phyloP scores from a whole-genome alignment of 176 grass and related monocot genomes.

The Poa annua region DNA sequence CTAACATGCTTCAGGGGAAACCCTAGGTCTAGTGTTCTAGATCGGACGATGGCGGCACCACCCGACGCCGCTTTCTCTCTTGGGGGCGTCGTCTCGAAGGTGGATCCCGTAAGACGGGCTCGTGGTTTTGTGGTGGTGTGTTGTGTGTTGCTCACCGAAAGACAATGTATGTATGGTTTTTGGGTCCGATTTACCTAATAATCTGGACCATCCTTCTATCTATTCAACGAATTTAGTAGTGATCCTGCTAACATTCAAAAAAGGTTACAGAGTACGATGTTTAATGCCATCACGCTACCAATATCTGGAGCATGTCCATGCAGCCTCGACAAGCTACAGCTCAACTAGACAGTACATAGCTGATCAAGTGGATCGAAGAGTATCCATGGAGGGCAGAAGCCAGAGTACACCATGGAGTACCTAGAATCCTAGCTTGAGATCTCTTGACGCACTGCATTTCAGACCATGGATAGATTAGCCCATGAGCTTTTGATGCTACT shows the following conservation, averaged over 20 bases:
- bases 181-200: too few relatives aligned
- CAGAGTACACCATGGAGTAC: neutral
- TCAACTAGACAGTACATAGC: constrained; percentile 34
- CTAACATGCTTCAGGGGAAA: too few relatives aligned
- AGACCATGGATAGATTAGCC: constrained; percentile 20
- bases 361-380: constrained; percentile 8
- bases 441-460: constrained; percentile 34
- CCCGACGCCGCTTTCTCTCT: too few relatives aligned
- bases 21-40: too few relatives aligned
- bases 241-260: neutral
- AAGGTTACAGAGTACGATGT: neutral
- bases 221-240: too few relatives aligned
- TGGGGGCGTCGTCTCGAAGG: too few relatives aligned
- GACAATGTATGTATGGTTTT: too few relatives aligned
- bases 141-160: too few relatives aligned
- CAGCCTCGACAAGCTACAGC: neutral
- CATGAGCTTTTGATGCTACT: constrained; percentile 4
- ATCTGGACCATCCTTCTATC: too few relatives aligned
- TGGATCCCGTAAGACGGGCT: too few relatives aligned
- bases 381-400: neutral
- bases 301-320: constrained; percentile 24
- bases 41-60: too few relatives aligned
- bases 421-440: constrained; percentile 2
- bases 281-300: constrained; percentile 8
- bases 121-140: too few relatives aligned